These are phyloP conservation scores for Candida albicans DNA, from an alignment of 1,139 yeast species.

Conservation along the genomic window DNA sequence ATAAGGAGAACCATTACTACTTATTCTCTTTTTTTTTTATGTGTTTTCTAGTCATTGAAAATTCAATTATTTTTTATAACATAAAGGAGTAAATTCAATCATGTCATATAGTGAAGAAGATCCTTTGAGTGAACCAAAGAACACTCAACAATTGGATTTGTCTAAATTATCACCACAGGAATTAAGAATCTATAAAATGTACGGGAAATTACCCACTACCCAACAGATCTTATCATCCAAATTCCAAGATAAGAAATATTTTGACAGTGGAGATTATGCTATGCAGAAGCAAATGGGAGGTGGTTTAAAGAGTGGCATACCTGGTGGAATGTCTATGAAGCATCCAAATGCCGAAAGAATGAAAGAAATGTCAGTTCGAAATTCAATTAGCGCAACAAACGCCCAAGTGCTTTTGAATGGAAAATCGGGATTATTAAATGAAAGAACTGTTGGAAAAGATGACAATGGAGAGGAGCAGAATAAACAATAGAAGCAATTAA, in stretches of 20 bases:
- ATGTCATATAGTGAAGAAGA: conserved; percentile 35
- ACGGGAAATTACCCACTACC: conserved; percentile 86
- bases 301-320: conserved; percentile 15
- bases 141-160: conserved; percentile 51
- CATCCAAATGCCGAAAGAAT: conserved; percentile 53
- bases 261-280: conserved; percentile 97
- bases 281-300: conserved; percentile 63
- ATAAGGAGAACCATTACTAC: background rate
- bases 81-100: conserved; percentile 1
- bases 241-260: conserved; percentile 85
- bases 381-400: conserved; percentile 46
- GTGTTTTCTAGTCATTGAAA: background rate
- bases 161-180: conserved; percentile 68
- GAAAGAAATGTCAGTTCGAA: conserved; percentile 47
- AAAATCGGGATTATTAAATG: conserved; percentile 47
- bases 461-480: conserved; percentile 13
- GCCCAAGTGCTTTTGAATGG: conserved; percentile 48
- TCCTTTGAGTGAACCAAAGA: conserved; percentile 49
- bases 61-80: background rate
- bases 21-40: background rate
- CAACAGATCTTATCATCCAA: conserved; percentile 80
- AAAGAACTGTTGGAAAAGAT: conserved; percentile 36
- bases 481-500: background rate
- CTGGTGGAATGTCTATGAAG: conserved; percentile 31
- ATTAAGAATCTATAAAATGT: conserved; percentile 67